Evolutionary conservation across 495 filamentous ascomycete species (phyloP).

Genomic region (Penicillium dipodomyicola): DNA sequence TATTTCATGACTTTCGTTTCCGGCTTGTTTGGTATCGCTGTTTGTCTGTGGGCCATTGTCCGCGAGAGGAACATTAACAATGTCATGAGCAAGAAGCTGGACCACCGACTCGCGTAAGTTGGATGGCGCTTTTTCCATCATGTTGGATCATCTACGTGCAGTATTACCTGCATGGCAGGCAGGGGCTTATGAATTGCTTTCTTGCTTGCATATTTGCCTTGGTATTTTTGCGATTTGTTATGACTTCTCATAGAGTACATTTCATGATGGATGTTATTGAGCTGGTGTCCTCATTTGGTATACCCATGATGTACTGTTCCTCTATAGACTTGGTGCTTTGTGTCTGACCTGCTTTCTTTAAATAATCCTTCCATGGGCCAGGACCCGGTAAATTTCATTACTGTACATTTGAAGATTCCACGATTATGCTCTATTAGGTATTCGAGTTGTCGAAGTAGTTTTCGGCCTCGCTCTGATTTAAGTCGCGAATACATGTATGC

Average conservation of each 20-base stretch:
- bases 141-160: neutral
- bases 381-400: neutral
- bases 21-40: constrained; percentile 63
- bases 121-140: neutral
- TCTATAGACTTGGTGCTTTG: constrained; percentile 20
- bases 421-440: neutral
- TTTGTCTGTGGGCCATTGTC: constrained; percentile 75
- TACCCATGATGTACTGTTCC: constrained; percentile 3
- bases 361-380: neutral
- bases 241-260: constrained; percentile 4
- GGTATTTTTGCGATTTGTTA: neutral
- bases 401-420: neutral
- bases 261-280: constrained; percentile 5
- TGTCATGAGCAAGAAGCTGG: constrained; percentile 29
- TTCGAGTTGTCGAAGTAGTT: neutral
- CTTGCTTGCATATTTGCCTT: neutral
- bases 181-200: neutral
- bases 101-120: constrained; percentile 37
- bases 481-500: neutral
- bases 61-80: constrained; percentile 52
- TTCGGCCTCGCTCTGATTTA: neutral
- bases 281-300: constrained; percentile 2
- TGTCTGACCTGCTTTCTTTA: constrained; percentile 3
- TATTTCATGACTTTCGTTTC: constrained; percentile 81
- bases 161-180: neutral